phyloP scores from a whole-genome alignment of 169 alveolate genomes.

The Cryptosporidium canis region DNA sequence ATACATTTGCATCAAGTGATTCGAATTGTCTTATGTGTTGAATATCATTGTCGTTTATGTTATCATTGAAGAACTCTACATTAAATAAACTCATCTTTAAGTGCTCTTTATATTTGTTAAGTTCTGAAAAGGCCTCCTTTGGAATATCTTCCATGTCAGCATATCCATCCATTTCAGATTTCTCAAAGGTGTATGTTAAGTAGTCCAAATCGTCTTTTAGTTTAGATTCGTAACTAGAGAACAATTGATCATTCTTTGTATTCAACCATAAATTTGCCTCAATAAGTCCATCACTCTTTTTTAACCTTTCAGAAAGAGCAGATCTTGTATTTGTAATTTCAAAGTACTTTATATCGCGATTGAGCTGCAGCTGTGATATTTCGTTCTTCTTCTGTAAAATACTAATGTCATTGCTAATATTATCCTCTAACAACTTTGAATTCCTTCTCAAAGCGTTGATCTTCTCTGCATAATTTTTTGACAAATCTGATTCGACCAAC shows the following conservation, averaged over 20 bases:
- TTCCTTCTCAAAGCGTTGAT: conserved; percentile 40
- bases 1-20: background rate
- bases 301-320: conserved; percentile 41
- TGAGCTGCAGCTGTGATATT: conserved; percentile 29
- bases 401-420: conserved; percentile 42
- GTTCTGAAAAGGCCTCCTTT: conserved; percentile 20
- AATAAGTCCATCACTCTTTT: conserved; percentile 40
- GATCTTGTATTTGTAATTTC: conserved; percentile 47
- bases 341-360: conserved; percentile 60
- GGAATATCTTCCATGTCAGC: conserved; percentile 21
- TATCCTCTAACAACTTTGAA: conserved; percentile 37
- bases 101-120: conserved; percentile 42
- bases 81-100: conserved; percentile 32
- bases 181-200: conserved; percentile 28
- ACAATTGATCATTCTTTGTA: conserved; percentile 12
- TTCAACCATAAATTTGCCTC: conserved; percentile 63
- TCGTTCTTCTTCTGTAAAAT: conserved; percentile 50
- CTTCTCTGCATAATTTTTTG: conserved; percentile 55
- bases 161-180: background rate
- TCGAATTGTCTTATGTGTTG: conserved; percentile 31
- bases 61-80: conserved; percentile 11
- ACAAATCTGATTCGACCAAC: conserved; percentile 54
- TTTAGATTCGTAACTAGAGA: conserved; percentile 10
- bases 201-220: conserved; percentile 38
- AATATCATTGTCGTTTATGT: conserved; percentile 49